Base-by-base conservation (phyloP, 208 protist species). In the Trypanosoma brucei region DNA sequence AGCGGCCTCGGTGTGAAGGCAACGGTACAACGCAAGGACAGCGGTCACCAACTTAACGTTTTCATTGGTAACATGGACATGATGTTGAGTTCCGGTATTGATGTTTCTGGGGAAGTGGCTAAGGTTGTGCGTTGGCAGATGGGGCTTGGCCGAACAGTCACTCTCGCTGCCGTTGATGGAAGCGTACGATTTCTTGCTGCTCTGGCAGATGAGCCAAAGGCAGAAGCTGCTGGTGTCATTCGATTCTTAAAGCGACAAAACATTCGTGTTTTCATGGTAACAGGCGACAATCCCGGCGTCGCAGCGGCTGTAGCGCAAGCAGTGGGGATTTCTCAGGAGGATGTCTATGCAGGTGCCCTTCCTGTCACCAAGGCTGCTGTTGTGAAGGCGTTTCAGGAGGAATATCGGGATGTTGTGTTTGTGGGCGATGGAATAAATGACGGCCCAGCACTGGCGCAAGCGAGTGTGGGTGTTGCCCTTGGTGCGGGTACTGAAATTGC, bases 401-500 rank as follows among this genome's bases (percentile, higher is more conserved):
- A 53, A 14, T 83, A 74, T 1, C 33, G 59, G 31, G 52, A 51
- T 34, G 88, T 94, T 38, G 75, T 92, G 58, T 94, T 96, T 53
- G 87, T 95, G 35, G 91, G 91, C 42, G 91, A 96, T 58, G 92
- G 92, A 62, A 93, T 95, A 70, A 97, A 97, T 70, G 92, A 96
- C 78, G 83, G 76, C 48, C 83, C 89, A 2, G 92, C 92, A 5
- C 66, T 96, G 34, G 79, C 80, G n/a, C 85, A 92, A 68, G 85
- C 89, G 3, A 59, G 94, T 70, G 81, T 95, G 42, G 92, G 92
- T 22, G 83, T 96, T 14, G 87, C 92, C 11, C 76, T 96, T n/a
- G 86, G 88, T 4, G 83, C 81, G 5, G 89, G 89, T 35, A 95
- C 87, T 5, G 77, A 91, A 36, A 77, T 93, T 30, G 88, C 89